phyloP scores from a whole-genome alignment of 164 flowering plant genomes.

The Akebia trifoliata region DNA sequence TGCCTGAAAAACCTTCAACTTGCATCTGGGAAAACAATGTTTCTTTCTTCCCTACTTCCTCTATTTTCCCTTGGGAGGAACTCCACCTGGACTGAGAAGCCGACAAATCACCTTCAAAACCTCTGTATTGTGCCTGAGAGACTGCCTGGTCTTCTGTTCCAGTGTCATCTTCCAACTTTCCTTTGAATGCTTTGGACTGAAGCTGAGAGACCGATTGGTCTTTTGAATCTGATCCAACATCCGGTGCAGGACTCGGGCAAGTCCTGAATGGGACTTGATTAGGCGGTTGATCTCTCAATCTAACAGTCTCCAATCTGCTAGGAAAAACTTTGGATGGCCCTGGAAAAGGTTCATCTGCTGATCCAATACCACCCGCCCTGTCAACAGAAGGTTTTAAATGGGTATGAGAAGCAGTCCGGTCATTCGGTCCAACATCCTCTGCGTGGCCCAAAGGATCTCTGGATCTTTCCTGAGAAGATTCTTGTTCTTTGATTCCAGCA shows the following conservation, averaged over 20 bases:
- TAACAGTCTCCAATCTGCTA: constrained; percentile 29
- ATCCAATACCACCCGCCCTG: constrained; percentile 16
- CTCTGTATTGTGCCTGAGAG: constrained; percentile 21
- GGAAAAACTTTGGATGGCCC: constrained; percentile 5
- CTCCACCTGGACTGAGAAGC: constrained; percentile 25
- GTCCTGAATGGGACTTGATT: constrained; percentile 19
- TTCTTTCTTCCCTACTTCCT: constrained; percentile 30
- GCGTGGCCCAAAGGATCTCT: constrained; percentile 7
- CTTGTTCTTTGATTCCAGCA: constrained; percentile 24
- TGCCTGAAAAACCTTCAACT: constrained; percentile 14
- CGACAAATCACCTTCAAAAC: constrained; percentile 24
- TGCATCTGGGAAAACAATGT: constrained; percentile 21
- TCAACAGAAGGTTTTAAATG: constrained; percentile 17
- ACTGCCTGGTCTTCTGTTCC: constrained; percentile 28
- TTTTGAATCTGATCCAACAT: constrained; percentile 15
- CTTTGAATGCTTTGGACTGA: constrained; percentile 26
- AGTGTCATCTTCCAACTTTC: constrained; percentile 29
- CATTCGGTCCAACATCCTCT: constrained; percentile 20
- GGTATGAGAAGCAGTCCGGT: constrained; percentile 14
- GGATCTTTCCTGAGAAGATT: constrained; percentile 16
- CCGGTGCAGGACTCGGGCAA: constrained; percentile 16
- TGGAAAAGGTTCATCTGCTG: constrained; percentile 9
- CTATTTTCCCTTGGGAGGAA: constrained; percentile 23
- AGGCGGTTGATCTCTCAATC: constrained; percentile 21
- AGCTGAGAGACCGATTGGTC: constrained; percentile 17